A percentile compares a stretch with the other conserved stretches of the same genome.
These are phyloP conservation scores for Chaetomiaceae sp. DNA, from an alignment of 2,329 filamentous ascomycete species.

Conservation along the genomic window DNA sequence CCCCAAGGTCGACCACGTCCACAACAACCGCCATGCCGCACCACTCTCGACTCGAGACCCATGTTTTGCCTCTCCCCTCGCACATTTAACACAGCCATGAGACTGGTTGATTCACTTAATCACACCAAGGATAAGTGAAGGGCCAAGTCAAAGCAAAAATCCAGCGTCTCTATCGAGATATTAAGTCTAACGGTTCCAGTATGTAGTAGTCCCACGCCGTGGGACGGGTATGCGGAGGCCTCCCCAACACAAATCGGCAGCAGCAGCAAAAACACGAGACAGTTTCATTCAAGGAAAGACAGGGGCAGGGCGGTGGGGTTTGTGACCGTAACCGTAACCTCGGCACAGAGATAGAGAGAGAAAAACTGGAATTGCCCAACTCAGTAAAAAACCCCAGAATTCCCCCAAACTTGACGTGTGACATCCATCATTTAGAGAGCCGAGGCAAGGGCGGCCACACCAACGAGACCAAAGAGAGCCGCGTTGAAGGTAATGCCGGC, in stretches of 20 bases:
- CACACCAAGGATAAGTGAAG: not conserved
- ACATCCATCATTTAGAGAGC: constrained; percentile 34
- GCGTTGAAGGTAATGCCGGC: constrained; percentile 46
- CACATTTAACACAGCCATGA: not conserved
- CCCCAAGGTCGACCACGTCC: not conserved
- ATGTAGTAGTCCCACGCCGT: constrained; percentile 29
- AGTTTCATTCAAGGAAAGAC: constrained; percentile 20
- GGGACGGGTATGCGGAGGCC: constrained; percentile 16
- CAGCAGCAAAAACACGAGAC: constrained; percentile 19
- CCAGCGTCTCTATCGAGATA: constrained; percentile 28
- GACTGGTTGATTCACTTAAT: no score
- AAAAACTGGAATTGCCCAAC: constrained; percentile 7
- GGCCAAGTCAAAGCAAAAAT: constrained; percentile 3
- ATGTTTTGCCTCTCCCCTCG: no score
- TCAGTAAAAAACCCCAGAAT: constrained; percentile 1
- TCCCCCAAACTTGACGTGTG: not conserved
- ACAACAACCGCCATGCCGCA: not conserved
- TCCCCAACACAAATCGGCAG: constrained; percentile 1
- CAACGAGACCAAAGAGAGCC: constrained; percentile 44
- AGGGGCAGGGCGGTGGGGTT: constrained; percentile 6
- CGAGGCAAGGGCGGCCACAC: constrained; percentile 45
- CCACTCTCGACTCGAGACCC: no score
- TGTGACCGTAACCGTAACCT: not conserved
- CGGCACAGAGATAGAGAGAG: not conserved
- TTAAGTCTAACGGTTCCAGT: constrained; percentile 44